These are phyloP conservation scores for Trypanosoma vivax DNA, from an alignment of 208 protist species.

Conservation along the genomic window DNA sequence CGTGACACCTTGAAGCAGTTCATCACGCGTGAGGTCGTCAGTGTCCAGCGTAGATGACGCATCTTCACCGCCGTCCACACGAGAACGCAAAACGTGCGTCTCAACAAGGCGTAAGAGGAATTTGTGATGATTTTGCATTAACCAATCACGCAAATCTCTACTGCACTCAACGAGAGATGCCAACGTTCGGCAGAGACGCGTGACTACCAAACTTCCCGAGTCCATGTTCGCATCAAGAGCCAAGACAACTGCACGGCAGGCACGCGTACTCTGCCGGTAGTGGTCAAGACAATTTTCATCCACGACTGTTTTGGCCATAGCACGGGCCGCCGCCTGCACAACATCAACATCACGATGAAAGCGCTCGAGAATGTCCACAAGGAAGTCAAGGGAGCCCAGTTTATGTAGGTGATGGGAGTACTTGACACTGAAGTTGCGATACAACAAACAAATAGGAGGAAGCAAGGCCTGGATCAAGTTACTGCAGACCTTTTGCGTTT, in stretches of 20 bases:
- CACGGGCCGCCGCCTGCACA: constrained; percentile 50
- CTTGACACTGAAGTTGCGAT: constrained; percentile 27
- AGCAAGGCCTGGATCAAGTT: constrained; percentile 18
- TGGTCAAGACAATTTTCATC: constrained; percentile 33
- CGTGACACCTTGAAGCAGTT: constrained; percentile 47
- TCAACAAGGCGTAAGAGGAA: constrained; percentile 8
- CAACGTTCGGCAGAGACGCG: constrained; percentile 17
- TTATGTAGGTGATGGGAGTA: constrained; percentile 24
- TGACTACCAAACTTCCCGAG: constrained; percentile 11
- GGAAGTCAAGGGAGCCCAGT: constrained; percentile 33
- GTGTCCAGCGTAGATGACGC: not conserved
- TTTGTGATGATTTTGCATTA: constrained; percentile 16
- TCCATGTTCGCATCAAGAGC: constrained; percentile 26
- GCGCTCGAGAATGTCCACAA: constrained; percentile 33
- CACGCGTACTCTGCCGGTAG: constrained; percentile 21
- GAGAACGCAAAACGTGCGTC: constrained; percentile 2
- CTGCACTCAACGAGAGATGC: constrained; percentile 24
- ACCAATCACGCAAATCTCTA: constrained; percentile 21
- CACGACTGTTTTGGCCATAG: constrained; percentile 64
- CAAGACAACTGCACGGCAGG: constrained; percentile 25
- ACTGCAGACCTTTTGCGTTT: not conserved
- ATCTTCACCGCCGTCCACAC: not conserved
- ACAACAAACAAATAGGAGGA: constrained; percentile 24
- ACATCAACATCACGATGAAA: constrained; percentile 23
- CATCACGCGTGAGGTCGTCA: constrained; percentile 11